Conservation (phyloP, 2,329 filamentous ascomycete genomes). For the Aspergillus melleus region DNA sequence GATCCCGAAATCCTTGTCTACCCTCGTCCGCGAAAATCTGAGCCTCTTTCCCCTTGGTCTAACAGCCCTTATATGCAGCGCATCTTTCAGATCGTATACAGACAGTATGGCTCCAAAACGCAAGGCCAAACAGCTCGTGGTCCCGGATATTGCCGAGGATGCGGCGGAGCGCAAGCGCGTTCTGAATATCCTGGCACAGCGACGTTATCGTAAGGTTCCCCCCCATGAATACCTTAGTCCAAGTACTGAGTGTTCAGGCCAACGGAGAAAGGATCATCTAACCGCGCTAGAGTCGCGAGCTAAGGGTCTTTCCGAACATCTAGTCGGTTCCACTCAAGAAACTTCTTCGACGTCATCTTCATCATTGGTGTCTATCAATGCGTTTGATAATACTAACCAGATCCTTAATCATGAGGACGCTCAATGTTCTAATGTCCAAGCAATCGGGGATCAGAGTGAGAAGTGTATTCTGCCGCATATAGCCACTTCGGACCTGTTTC, state of each 20-base stretch:
- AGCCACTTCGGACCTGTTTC: background rate
- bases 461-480: background rate
- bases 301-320: background rate
- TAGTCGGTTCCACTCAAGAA: too few relatives aligned
- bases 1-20: too few relatives aligned
- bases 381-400: too few relatives aligned
- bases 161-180: slow-evolving; percentile 56
- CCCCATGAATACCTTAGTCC: background rate
- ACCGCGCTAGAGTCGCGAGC: slow-evolving; percentile 16
- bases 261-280: slow-evolving; percentile 18
- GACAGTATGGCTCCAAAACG: slow-evolving; percentile 6
- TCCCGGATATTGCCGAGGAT: slow-evolving; percentile 37
- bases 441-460: background rate
- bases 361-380: too few relatives aligned
- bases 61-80: too few relatives aligned
- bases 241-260: slow-evolving; percentile 7
- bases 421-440: too few relatives aligned
- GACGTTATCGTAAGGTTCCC: slow-evolving; percentile 48
- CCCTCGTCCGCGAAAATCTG: too few relatives aligned
- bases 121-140: slow-evolving; percentile 1
- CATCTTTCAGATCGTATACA: too few relatives aligned
- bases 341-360: too few relatives aligned
- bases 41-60: too few relatives aligned
- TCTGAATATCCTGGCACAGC: slow-evolving; percentile 56
- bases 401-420: too few relatives aligned